phyloP scores from a whole-genome alignment of 2,329 filamentous ascomycete genomes.

The Aureobasidium sp. region DNA sequence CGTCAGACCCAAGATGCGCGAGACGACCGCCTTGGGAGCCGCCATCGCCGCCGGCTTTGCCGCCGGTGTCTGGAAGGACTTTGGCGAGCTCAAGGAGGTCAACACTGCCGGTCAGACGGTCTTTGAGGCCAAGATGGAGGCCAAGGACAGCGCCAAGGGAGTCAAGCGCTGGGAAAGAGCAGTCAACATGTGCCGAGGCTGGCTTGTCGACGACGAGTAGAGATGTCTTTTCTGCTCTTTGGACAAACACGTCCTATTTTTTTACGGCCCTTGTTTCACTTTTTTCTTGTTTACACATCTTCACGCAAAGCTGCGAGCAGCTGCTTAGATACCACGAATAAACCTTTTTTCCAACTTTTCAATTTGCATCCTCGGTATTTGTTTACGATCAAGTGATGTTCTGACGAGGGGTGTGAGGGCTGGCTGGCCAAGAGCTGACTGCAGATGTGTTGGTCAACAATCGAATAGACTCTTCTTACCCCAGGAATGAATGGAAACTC shows the following conservation, averaged over 20 bases:
- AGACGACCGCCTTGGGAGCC: conserved; percentile 82
- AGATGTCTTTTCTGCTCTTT: not conserved
- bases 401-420: not conserved
- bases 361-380: too few relatives aligned
- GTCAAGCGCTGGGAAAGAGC: conserved; percentile 70
- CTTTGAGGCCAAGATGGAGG: conserved; percentile 61
- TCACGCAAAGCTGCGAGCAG: not conserved
- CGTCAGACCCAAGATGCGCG: conserved; percentile 77
- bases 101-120: conserved; percentile 62
- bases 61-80: conserved; percentile 67
- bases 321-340: conserved; percentile 6
- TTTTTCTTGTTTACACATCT: not conserved
- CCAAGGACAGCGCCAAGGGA: conserved; percentile 53
- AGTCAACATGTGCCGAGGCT: conserved; percentile 71
- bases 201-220: conserved; percentile 45
- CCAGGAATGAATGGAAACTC: too few relatives aligned
- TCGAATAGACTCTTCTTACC: too few relatives aligned
- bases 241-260: not conserved
- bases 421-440: not conserved
- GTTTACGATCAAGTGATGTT: not conserved
- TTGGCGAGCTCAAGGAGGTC: conserved; percentile 66
- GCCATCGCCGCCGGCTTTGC: conserved; percentile 87
- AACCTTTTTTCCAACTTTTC: not conserved
- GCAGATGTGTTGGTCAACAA: not conserved
- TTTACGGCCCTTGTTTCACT: not conserved